Percentiles rank a stretch among this genome's conserved stretches.
phyloP scores from a whole-genome alignment of 768 basidiomycete genomes.

The Boletus subparvulus region DNA sequence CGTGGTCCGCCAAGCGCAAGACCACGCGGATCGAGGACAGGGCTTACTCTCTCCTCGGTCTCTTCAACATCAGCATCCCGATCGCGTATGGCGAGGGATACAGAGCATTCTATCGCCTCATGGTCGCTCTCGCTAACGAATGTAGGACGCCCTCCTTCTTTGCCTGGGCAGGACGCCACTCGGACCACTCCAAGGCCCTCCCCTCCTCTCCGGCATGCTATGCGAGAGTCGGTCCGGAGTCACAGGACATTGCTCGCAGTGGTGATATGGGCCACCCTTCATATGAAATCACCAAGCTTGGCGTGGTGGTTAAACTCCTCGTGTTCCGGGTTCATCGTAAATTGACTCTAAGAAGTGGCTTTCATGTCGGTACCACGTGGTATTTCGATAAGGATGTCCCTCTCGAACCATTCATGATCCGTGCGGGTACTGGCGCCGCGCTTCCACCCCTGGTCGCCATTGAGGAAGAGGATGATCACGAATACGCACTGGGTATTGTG shows the following conservation, averaged over 20 bases:
- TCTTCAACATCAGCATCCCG: conserved; percentile 11
- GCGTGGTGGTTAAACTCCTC: conserved; percentile 11
- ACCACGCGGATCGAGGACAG: conserved; percentile 9
- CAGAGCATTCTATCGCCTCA: conserved; percentile 11
- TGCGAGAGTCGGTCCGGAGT: neutral
- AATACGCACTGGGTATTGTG: conserved; percentile 6
- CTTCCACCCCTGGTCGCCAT: neutral
- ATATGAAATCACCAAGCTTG: conserved; percentile 16
- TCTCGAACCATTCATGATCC: conserved; percentile 1
- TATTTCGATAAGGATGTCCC: neutral
- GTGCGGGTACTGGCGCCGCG: conserved; percentile 4
- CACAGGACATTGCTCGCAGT: neutral
- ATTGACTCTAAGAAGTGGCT: neutral
- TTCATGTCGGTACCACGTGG: conserved; percentile 8
- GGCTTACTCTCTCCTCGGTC: conserved; percentile 12
- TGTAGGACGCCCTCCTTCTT: conserved; percentile 8
- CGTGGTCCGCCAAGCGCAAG: conserved; percentile 7
- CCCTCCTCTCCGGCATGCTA: conserved; percentile 10
- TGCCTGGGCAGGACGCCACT: conserved; percentile 13
- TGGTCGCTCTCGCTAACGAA: conserved; percentile 13
- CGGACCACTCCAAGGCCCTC: conserved; percentile 6
- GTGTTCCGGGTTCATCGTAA: conserved; percentile 5
- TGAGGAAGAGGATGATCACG: neutral
- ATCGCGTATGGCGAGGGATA: conserved; percentile 10
- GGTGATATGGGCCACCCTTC: conserved; percentile 2